Percentiles rank a stretch among this genome's conserved stretches.
These are phyloP conservation scores for Rhexocercosporidium sp. DNA, from an alignment of 2,329 filamentous ascomycete genomes.

Conservation along the genomic window DNA sequence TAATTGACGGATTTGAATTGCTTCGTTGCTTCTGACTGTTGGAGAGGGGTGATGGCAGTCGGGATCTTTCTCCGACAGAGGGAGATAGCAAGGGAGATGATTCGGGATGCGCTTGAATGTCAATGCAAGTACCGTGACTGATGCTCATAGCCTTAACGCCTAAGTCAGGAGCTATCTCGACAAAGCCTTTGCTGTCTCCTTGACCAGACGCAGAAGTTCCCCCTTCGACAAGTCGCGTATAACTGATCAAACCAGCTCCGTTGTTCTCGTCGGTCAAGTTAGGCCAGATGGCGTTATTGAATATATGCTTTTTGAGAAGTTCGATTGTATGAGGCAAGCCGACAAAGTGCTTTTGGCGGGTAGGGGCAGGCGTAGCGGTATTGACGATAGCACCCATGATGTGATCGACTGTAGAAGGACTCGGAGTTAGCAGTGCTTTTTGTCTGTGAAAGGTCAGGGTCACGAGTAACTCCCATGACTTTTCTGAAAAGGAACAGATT, in stretches of 20 bases:
- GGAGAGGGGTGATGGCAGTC: neutral
- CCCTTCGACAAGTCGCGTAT: constrained; percentile 85
- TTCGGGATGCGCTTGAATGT: constrained; percentile 70
- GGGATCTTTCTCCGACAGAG: constrained; percentile 1
- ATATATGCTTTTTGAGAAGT: constrained; percentile 91
- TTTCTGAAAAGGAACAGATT: too few species aligned
- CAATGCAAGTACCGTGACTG: constrained; percentile 88
- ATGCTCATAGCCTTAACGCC: constrained; percentile 86
- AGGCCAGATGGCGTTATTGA: constrained; percentile 98
- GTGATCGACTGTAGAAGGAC: constrained; percentile 65
- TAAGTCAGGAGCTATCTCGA: constrained; percentile 88
- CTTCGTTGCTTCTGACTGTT: neutral
- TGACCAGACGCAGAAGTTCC: constrained; percentile 84
- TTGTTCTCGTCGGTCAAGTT: constrained; percentile 96
- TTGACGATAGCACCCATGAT: constrained; percentile 92
- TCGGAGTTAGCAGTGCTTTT: neutral
- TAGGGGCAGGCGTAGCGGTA: constrained; percentile 82
- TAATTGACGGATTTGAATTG: neutral
- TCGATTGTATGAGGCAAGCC: constrained; percentile 88
- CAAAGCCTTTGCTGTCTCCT: constrained; percentile 80
- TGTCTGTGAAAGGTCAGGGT: too few species aligned
- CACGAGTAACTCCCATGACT: neutral
- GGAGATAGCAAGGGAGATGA: constrained; percentile 40
- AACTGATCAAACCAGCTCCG: constrained; percentile 89
- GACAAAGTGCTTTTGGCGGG: constrained; percentile 83